These are phyloP conservation scores for Gossypium bickii DNA, from an alignment of 345 rosid genomes.

Conservation along the genomic window DNA sequence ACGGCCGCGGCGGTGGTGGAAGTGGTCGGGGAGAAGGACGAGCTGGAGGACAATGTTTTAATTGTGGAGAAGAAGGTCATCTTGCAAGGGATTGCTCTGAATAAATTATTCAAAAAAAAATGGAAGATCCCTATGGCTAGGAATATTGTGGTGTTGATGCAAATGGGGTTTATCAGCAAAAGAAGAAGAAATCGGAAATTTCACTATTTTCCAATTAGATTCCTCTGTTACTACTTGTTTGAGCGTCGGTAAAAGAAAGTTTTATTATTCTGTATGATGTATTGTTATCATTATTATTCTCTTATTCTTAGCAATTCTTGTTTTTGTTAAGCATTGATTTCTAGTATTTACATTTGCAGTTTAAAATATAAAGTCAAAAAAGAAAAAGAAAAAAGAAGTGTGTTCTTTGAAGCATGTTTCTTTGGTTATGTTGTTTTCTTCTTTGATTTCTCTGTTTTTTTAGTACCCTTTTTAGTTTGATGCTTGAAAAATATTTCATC, in stretches of 20 bases:
- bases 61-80: slow-evolving; percentile 63
- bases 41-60: slow-evolving; percentile 31
- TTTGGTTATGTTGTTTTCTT: neutral
- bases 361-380: too few relatives aligned
- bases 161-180: neutral
- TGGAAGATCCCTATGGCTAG: neutral
- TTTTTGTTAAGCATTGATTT: slow-evolving; percentile 7
- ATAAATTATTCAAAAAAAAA: slow-evolving; percentile 22
- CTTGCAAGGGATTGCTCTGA: slow-evolving; percentile 52
- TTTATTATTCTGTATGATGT: slow-evolving; percentile 3
- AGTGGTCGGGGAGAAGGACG: slow-evolving; percentile 8
- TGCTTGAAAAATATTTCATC: neutral
- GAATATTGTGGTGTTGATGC: neutral
- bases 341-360: slow-evolving; percentile 10
- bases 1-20: slow-evolving; percentile 14
- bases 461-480: slow-evolving; percentile 1
- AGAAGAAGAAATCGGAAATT: neutral
- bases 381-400: too few relatives aligned
- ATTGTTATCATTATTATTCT: neutral
- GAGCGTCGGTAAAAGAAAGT: slow-evolving; percentile 5
- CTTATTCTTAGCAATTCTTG: neutral
- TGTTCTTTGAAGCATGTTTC: neutral
- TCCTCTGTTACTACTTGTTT: slow-evolving; percentile 5
- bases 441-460: neutral
- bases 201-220: neutral